phyloP scores from a whole-genome alignment of 352 stramenopile species.

The Pythium biforme region DNA sequence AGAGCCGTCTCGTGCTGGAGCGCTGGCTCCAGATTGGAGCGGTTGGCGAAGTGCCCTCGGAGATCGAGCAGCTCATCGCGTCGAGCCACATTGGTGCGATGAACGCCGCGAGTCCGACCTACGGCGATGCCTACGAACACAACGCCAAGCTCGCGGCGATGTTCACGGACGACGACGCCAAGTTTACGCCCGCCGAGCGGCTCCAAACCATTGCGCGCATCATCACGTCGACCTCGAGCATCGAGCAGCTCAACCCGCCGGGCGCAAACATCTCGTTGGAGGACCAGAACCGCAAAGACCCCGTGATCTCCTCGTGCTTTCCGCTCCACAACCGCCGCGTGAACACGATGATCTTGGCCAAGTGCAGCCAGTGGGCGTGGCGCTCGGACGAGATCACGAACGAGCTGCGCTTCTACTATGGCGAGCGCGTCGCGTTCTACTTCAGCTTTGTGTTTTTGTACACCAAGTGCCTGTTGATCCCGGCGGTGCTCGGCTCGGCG shows the following conservation, averaged over 20 bases:
- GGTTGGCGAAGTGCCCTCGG: constrained; percentile 79
- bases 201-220: constrained; percentile 87
- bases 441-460: constrained; percentile 87
- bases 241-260: constrained; percentile 73
- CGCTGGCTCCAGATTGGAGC: constrained; percentile 85
- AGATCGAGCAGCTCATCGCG: constrained; percentile 85
- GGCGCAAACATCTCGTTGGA: constrained; percentile 77
- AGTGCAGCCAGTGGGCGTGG: constrained; percentile 74
- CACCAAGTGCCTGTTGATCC: constrained; percentile 74
- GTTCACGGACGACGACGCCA: constrained; percentile 51
- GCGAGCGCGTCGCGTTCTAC: constrained; percentile 83
- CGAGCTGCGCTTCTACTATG: constrained; percentile 83
- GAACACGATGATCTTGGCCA: constrained; percentile 63
- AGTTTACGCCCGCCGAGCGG: constrained; percentile 80
- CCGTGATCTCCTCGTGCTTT: constrained; percentile 77
- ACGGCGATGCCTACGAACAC: constrained; percentile 28
- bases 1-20: constrained; percentile 75
- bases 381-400: constrained; percentile 81
- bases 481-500: constrained; percentile 50
- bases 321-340: constrained; percentile 83
- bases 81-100: constrained; percentile 62
- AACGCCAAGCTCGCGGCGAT: constrained; percentile 20
- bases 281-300: constrained; percentile 70
- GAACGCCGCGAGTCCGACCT: constrained; percentile 27
- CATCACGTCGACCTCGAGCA: constrained; percentile 72